Conservation (phyloP, 805 yeast species). For the Groenewaldozyma tartarivorans region DNA sequence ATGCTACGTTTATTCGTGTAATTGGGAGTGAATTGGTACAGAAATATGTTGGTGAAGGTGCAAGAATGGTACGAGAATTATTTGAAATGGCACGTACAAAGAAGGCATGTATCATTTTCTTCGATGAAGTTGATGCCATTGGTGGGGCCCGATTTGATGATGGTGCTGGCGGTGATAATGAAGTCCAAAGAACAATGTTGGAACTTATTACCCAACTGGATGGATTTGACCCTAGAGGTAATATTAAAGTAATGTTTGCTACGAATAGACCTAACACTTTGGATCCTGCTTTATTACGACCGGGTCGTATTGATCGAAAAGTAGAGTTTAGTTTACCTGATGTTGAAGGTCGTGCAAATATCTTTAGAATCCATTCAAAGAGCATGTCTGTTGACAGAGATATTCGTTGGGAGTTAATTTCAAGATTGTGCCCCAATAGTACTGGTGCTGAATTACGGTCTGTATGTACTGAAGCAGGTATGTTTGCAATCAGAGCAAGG, state of each 20-base stretch:
- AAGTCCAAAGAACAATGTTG: conserved; percentile 98
- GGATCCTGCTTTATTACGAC: conserved; percentile 95
- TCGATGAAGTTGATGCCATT: conserved; percentile 97
- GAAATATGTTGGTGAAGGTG: conserved; percentile 99
- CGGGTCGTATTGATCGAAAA: conserved; percentile 98
- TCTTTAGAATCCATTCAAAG: conserved; percentile 93
- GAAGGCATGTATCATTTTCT: conserved; percentile 95
- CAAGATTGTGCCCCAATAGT: conserved; percentile 94
- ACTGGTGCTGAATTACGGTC: conserved; percentile 99
- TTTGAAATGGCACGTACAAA: conserved; percentile 99
- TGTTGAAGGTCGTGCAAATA: conserved; percentile 94
- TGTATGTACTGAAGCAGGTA: conserved; percentile 98
- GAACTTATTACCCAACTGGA: conserved; percentile 95
- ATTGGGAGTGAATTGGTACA: conserved; percentile 98
- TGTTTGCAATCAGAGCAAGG: conserved; percentile 98
- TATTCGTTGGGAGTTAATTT: conserved; percentile 96
- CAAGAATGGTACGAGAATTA: conserved; percentile 97
- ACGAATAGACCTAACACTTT: conserved; percentile 96
- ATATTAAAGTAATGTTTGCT: conserved; percentile 98
- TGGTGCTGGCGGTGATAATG: conserved; percentile 99
- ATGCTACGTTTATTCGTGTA: conserved; percentile 96
- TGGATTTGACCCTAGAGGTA: conserved; percentile 98
- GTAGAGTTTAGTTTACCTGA: conserved; percentile 96
- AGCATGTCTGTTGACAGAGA: conserved; percentile 97
- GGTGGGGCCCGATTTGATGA: conserved; percentile 99